A percentile compares a stretch with the other conserved stretches of the same genome.
Conservation (phyloP, 2,329 filamentous ascomycete species). For the Parafenestella ontariensis region DNA sequence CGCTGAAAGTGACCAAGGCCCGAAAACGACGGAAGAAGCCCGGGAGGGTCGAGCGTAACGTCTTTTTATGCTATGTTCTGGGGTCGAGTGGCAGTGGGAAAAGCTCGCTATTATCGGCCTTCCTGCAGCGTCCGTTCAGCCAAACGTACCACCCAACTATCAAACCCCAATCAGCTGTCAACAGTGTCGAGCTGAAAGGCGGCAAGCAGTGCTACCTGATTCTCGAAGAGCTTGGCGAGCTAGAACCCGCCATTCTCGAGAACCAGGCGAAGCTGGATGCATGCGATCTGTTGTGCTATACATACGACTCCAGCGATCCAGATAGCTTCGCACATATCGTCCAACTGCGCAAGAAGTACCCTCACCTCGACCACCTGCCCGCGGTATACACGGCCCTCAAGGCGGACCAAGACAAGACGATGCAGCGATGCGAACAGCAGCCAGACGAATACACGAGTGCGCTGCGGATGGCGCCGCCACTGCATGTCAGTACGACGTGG, state of each 20-base stretch:
- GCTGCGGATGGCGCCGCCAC: constrained; percentile 85
- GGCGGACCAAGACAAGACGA: constrained; percentile 94
- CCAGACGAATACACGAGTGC: constrained; percentile 89
- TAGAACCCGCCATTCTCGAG: constrained; percentile 93
- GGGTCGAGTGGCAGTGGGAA: constrained; percentile 89
- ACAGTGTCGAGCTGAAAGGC: constrained; percentile 93
- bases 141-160: constrained; percentile 90
- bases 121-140: constrained; percentile 87
- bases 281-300: constrained; percentile 93
- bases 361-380: constrained; percentile 86
- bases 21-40: constrained; percentile 83
- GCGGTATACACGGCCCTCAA: constrained; percentile 93
- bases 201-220: constrained; percentile 98
- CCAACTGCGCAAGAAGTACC: constrained; percentile 76
- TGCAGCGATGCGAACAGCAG: constrained; percentile 86
- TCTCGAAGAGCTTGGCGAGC: constrained; percentile 89
- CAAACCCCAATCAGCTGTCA: constrained; percentile 90
- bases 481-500: constrained; percentile 97
- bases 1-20: constrained; percentile 90
- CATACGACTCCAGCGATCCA: constrained; percentile 95
- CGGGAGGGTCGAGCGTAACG: constrained; percentile 89
- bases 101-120: constrained; percentile 87
- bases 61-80: constrained; percentile 91
- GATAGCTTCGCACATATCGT: constrained; percentile 95
- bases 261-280: constrained; percentile 89